phyloP scores from a whole-genome alignment of 2,329 filamentous ascomycete genomes.

The Zelopaecilomyces penicillatus region DNA sequence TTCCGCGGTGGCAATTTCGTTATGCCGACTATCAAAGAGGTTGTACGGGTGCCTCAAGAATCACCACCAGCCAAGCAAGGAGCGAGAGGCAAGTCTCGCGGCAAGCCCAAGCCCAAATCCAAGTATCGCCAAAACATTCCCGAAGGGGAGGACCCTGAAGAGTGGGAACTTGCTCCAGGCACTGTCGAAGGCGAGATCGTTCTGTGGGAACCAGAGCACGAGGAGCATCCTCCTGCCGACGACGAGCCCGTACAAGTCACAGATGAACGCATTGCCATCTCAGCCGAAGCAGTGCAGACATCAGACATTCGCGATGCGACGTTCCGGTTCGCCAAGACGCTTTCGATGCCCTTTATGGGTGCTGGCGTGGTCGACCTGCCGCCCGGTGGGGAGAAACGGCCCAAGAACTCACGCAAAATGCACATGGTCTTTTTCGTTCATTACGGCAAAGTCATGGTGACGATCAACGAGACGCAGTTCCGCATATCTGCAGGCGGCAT shows the following conservation, averaged over 20 bases:
- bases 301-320: conserved; percentile 54
- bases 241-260: conserved; percentile 47
- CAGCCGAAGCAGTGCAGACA: conserved; percentile 47
- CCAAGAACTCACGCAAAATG: conserved; percentile 92
- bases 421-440: conserved; percentile 95
- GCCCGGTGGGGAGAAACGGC: conserved; percentile 71
- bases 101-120: conserved; percentile 20
- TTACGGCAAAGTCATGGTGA: conserved; percentile 71
- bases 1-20: conserved; percentile 38
- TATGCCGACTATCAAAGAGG: conserved; percentile 64
- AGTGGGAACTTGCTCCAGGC: conserved; percentile 64
- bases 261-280: conserved; percentile 49
- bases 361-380: conserved; percentile 85
- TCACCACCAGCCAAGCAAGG: conserved; percentile 24
- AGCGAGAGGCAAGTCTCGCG: conserved; percentile 9
- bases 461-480: conserved; percentile 67
- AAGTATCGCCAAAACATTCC: conserved; percentile 28
- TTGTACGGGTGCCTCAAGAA: conserved; percentile 63
- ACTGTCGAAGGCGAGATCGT: conserved; percentile 55
- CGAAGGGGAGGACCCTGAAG: conserved; percentile 50
- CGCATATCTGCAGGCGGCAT: conserved; percentile 79
- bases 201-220: conserved; percentile 53
- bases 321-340: conserved; percentile 84
- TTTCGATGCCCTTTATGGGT: conserved; percentile 78
- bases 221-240: conserved; percentile 42